Evolutionary conservation across 2,329 filamentous ascomycete species (phyloP).

Genomic region (Sarocladium strictum): DNA sequence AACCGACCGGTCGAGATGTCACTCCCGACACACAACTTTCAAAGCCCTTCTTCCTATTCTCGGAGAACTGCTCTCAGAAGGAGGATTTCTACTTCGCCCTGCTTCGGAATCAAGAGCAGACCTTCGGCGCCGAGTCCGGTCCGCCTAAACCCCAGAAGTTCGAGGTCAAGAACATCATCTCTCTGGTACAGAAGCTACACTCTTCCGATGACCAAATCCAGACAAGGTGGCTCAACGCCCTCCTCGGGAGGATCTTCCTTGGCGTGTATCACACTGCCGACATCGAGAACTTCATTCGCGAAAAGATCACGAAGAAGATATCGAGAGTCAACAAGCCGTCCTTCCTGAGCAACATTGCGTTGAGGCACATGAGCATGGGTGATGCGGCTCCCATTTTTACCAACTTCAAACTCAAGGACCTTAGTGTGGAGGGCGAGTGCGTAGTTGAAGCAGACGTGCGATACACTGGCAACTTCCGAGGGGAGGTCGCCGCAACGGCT

Average conservation of each 20-base stretch:
- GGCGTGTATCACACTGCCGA: constrained; percentile 80
- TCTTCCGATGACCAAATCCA: constrained; percentile 87
- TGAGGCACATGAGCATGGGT: constrained; percentile 79
- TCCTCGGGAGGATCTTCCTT: constrained; percentile 83
- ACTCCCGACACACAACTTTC: constrained; percentile 52
- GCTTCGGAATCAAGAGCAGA: constrained; percentile 74
- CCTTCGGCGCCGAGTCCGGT: constrained; percentile 46
- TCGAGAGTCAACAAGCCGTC: constrained; percentile 85
- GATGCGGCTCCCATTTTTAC: constrained; percentile 83
- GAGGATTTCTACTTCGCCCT: constrained; percentile 98
- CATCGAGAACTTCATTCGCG: constrained; percentile 70
- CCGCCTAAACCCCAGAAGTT: constrained; percentile 66
- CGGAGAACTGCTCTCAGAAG: constrained; percentile 91
- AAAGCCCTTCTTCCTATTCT: constrained; percentile 90
- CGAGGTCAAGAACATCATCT: constrained; percentile 80
- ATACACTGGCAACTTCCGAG: constrained; percentile 82
- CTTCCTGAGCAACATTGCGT: constrained; percentile 79
- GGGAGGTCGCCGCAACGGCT: constrained; percentile 89
- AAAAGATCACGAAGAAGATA: constrained; percentile 94
- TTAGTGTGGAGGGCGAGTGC: constrained; percentile 88
- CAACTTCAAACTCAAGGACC: constrained; percentile 78
- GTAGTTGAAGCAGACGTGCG: constrained; percentile 80
- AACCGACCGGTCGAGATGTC: constrained; percentile 45
- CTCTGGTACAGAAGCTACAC: constrained; percentile 83
- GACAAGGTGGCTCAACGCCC: constrained; percentile 87